Percentiles rank a stretch among this genome's conserved stretches.
Conservation (phyloP, 495 filamentous ascomycete genomes). For the Annulohypoxylon bovei region DNA sequence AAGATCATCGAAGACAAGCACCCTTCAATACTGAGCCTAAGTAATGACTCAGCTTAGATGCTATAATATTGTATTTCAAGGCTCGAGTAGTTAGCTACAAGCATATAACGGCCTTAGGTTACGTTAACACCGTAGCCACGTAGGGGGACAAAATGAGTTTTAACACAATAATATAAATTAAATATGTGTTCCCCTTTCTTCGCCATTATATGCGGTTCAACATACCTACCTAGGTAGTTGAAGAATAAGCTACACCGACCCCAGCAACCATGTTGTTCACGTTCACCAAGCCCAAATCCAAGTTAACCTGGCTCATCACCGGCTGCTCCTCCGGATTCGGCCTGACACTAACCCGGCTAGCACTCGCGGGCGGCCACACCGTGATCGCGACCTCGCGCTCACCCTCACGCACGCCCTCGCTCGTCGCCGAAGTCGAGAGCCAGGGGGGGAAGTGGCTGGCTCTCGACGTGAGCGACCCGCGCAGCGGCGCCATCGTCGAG, state of each 20-base stretch:
- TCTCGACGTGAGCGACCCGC: constrained; percentile 52
- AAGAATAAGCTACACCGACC: not conserved
- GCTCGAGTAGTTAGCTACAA: not conserved
- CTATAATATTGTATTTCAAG: not conserved
- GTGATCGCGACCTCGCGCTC: constrained; percentile 63
- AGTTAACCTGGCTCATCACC: constrained; percentile 61
- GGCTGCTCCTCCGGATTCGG: constrained; percentile 64
- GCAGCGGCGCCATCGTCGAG: constrained; percentile 34
- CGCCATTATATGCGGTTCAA: not conserved
- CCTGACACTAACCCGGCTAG: constrained; percentile 51
- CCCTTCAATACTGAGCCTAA: not conserved
- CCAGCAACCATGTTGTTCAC: constrained; percentile 9
- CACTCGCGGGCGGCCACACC: constrained; percentile 52
- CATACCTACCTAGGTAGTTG: too few relatives aligned
- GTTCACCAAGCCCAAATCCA: constrained; percentile 20
- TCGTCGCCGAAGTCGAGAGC: constrained; percentile 55
- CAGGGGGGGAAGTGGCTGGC: constrained; percentile 56
- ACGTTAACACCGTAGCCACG: not conserved
- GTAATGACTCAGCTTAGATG: constrained; percentile 7
- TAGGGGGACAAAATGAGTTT: not conserved
- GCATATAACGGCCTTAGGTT: not conserved
- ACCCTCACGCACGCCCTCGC: constrained; percentile 51
- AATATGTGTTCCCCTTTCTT: not conserved
- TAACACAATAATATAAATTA: not conserved
- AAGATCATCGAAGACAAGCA: not conserved